Conservation (phyloP, 2,329 filamentous ascomycete species). For the Fusarium solani-melongenae region DNA sequence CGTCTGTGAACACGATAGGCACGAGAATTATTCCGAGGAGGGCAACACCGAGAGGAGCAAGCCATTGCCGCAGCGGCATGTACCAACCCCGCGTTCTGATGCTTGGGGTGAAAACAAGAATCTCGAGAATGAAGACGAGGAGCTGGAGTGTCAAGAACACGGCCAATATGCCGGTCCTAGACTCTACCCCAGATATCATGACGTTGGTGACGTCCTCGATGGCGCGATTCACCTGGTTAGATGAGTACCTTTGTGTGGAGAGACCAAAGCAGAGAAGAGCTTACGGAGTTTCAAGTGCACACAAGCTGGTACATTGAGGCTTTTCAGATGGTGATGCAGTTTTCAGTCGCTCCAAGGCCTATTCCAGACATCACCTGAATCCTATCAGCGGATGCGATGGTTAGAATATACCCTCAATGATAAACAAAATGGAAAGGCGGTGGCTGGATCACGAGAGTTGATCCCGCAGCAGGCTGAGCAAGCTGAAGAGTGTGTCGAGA, state of each 20-base stretch:
- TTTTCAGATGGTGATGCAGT: background rate
- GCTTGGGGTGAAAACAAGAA: background rate
- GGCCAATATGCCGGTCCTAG: background rate
- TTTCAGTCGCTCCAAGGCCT: background rate
- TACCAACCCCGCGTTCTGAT: background rate
- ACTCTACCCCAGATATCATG: background rate
- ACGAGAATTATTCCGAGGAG: background rate
- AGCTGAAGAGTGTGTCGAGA: background rate
- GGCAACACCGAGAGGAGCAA: background rate
- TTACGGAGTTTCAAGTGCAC: background rate
- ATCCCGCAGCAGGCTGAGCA: background rate
- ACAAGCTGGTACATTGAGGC: background rate
- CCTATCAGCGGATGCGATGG: background rate
- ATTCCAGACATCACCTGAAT: background rate
- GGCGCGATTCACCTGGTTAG: background rate
- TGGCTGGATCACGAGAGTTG: background rate
- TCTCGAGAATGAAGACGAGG: background rate
- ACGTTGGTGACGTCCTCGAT: background rate
- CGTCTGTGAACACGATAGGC: background rate
- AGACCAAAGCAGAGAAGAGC: background rate
- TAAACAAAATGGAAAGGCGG: background rate
- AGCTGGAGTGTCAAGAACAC: background rate
- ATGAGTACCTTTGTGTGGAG: background rate
- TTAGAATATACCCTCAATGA: background rate
- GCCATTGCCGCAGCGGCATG: background rate